These are phyloP conservation scores for Salix purpurea DNA, from an alignment of 345 rosid species.

Conservation along the genomic window DNA sequence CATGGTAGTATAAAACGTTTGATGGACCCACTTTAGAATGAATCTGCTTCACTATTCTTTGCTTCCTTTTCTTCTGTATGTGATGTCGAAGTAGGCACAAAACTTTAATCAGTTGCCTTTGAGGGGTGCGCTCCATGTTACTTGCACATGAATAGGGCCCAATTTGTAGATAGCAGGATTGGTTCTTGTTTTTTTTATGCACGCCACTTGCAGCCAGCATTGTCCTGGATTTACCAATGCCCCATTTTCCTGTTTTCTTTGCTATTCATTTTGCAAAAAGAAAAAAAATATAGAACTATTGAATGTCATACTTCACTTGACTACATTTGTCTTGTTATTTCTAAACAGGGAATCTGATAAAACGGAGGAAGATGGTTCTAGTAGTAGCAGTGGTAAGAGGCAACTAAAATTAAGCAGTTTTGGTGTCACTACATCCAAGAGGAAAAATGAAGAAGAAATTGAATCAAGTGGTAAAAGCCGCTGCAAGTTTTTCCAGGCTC, in stretches of 20 bases:
- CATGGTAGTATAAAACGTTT: background rate
- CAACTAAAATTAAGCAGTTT: constrained; percentile 66
- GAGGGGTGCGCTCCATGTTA: background rate
- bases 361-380: constrained; percentile 47
- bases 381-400: constrained; percentile 45
- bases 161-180: background rate
- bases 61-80: background rate
- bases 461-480: constrained; percentile 88
- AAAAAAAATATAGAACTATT: background rate
- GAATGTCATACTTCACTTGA: background rate
- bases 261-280: background rate
- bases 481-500: constrained; percentile 75
- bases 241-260: background rate
- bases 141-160: background rate
- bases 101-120: background rate
- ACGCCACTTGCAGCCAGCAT: background rate
- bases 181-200: background rate
- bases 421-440: constrained; percentile 59
- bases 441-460: constrained; percentile 64
- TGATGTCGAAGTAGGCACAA: background rate
- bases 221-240: too few relatives aligned
- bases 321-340: background rate
- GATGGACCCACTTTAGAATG: background rate
- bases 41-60: background rate
- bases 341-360: constrained; percentile 64